A percentile compares a stretch with the other conserved stretches of the same genome.
phyloP scores from a whole-genome alignment of 305 asterid genomes.

The Andrographis paniculata region DNA sequence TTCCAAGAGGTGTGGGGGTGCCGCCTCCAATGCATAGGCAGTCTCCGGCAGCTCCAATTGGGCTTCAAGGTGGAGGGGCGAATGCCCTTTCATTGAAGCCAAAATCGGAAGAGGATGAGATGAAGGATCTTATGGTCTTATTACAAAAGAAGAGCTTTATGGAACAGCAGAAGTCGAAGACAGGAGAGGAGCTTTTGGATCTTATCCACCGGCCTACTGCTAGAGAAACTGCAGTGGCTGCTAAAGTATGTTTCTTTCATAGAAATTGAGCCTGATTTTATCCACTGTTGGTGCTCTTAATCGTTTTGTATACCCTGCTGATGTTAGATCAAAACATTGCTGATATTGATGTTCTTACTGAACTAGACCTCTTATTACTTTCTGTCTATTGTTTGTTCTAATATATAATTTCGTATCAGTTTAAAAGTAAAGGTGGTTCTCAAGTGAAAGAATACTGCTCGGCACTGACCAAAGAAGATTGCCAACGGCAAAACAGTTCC shows the following conservation, averaged over 20 bases:
- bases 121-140: constrained; percentile 87
- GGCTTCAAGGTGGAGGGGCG: constrained; percentile 29
- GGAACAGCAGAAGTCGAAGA: constrained; percentile 89
- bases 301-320: constrained; percentile 4
- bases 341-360: constrained; percentile 5
- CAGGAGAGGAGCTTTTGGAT: constrained; percentile 93
- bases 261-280: constrained; percentile 1
- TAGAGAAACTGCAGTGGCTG: constrained; percentile 86
- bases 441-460: constrained; percentile 94
- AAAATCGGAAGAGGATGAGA: constrained; percentile 83
- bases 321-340: background rate
- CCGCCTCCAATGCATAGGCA: constrained; percentile 86
- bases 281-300: background rate
- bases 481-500: constrained; percentile 80
- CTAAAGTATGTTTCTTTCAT: constrained; percentile 43
- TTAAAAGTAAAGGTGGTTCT: constrained; percentile 97
- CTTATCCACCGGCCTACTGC: constrained; percentile 96
- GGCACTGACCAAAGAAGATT: constrained; percentile 94
- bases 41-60: constrained; percentile 40
- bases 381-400: constrained; percentile 10
- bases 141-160: constrained; percentile 79
- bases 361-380: background rate
- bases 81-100: constrained; percentile 55
- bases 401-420: constrained; percentile 36
- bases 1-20: constrained; percentile 84